Base-by-base conservation (phyloP, 164 flowering plant species). In the Vitis rotundifolia region DNA sequence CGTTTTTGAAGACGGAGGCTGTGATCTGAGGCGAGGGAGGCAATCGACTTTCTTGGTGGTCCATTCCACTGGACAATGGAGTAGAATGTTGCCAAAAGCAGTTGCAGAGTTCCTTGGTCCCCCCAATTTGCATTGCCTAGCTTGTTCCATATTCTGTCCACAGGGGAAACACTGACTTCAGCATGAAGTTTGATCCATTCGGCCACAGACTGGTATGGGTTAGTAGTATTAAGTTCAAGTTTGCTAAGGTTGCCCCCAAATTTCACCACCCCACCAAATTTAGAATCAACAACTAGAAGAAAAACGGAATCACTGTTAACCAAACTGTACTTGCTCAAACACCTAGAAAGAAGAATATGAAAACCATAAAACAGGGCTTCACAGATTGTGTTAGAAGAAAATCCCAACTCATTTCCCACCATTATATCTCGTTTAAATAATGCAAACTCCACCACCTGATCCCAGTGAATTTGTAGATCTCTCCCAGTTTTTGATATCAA, bases 101-200 rank as follows among this genome's bases (percentile, higher is more conserved):
- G 50, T 79, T 90, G 95, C 37, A 90, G 67, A 64, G 93, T 83
- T 28, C 92, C 97, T 7, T 88, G 57, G 77, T 92, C 97, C 29
- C 91, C 90, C 97, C 97, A 92, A 57, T 86, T 92, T 50, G 90
- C 83, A 83, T 92, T 92, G 49, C 97, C 97, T 31, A 92, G 84
- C 81, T 90, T 87, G 79, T 92, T 92, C 97, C 97, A 92, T 69
- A 92, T 82, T 68, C 79, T 75, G 63, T 90, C 93, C 7, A 87
- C 79, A 2, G 92, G 83, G 14, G 95, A 87, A 71, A 92, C 81
- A 59, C 77, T 49, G 61, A 92, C 71, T 69, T 85, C 78, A 0
- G 95, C 81, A 76, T 86, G 85, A 59, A 65, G 62, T 57, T 77
- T 88, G 10, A 92, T 76, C 97, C 97, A 92, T 59, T 89, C 83